Percentiles rank a stretch among this genome's conserved stretches.
Conservation (phyloP, 192 early-diverging fungal species). For the Coemansia sp. region DNA sequence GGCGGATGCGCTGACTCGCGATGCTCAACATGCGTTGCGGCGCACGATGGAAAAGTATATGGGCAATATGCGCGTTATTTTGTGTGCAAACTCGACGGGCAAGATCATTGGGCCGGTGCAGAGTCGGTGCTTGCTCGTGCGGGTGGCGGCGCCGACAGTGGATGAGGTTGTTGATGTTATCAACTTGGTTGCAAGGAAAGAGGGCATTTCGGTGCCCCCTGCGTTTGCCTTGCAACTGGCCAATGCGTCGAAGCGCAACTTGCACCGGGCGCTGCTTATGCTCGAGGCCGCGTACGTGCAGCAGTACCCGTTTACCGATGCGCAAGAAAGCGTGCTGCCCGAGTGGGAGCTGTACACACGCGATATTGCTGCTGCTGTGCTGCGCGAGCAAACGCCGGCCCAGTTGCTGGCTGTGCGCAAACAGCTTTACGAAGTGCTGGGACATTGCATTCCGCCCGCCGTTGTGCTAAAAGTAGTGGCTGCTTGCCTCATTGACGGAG, state of each 20-base stretch:
- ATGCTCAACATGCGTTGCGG: conserved; percentile 87
- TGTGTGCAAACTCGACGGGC: too few species aligned
- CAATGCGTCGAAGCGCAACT: conserved; percentile 68
- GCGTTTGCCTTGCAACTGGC: conserved; percentile 68
- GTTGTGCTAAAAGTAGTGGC: conserved; percentile 79
- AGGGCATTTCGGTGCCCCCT: conserved; percentile 64
- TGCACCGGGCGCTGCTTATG: conserved; percentile 87
- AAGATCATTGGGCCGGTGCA: conserved; percentile 77
- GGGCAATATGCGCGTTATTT: too few species aligned
- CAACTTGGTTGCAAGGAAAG: conserved; percentile 75
- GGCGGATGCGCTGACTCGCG: conserved; percentile 81
- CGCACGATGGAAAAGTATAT: too few species aligned
- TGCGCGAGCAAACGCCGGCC: conserved; percentile 74
- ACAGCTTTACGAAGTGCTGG: conserved; percentile 81
- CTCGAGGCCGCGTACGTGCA: conserved; percentile 77
- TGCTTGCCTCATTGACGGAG: conserved; percentile 64
- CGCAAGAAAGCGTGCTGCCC: conserved; percentile 62
- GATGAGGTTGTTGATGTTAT: conserved; percentile 75
- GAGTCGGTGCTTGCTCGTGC: conserved; percentile 84
- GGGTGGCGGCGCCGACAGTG: conserved; percentile 75
- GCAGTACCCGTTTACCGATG: conserved; percentile 56
- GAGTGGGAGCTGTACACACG: conserved; percentile 87
- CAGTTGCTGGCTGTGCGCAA: conserved; percentile 68
- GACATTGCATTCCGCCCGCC: conserved; percentile 84
- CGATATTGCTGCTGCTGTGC: conserved; percentile 65